These are phyloP conservation scores for Nannochloropsis gaditana DNA, from an alignment of 108 stramenopile genomes.

Conservation along the genomic window DNA sequence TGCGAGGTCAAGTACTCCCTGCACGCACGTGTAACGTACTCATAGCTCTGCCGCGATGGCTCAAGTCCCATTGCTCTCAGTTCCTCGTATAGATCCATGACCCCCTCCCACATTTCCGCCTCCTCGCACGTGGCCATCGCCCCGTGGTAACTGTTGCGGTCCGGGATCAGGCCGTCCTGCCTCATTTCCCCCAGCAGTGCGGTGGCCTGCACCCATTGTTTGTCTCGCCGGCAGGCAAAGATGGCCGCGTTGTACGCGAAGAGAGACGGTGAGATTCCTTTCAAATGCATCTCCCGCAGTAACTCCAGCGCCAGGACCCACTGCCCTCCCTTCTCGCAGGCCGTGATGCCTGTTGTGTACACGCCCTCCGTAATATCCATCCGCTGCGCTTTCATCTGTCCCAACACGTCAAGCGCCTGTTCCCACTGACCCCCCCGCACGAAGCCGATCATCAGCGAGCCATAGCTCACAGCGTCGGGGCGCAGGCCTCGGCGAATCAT, in stretches of 20 bases:
- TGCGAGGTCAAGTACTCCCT: neutral
- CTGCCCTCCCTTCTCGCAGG: constrained; percentile 36
- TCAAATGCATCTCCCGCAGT: constrained; percentile 33
- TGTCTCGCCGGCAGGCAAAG: constrained; percentile 29
- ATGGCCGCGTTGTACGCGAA: constrained; percentile 41
- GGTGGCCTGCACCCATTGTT: constrained; percentile 45
- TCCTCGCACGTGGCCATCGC: constrained; percentile 6
- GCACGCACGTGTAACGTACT: constrained; percentile 17
- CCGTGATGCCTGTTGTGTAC: constrained; percentile 28
- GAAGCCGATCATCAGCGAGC: constrained; percentile 15
- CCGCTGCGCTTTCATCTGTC: constrained; percentile 36
- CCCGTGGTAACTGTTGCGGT: constrained; percentile 10
- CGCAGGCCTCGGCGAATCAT: constrained; percentile 27
- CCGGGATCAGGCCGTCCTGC: neutral
- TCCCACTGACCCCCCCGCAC: constrained; percentile 36
- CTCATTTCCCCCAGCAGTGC: constrained; percentile 28
- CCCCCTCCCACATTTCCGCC: constrained; percentile 13
- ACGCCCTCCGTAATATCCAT: constrained; percentile 24
- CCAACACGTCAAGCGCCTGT: constrained; percentile 33
- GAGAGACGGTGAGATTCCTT: constrained; percentile 31
- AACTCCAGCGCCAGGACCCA: constrained; percentile 31
- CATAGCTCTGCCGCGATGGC: constrained; percentile 19
- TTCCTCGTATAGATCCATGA: constrained; percentile 15
- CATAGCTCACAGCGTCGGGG: constrained; percentile 29
- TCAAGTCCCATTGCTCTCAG: neutral